Evolutionary conservation across 2,329 filamentous ascomycete species (phyloP), one percentile per base, ranked within the genome.

Genomic region (Pseudogymnoascus sp.): DNA sequence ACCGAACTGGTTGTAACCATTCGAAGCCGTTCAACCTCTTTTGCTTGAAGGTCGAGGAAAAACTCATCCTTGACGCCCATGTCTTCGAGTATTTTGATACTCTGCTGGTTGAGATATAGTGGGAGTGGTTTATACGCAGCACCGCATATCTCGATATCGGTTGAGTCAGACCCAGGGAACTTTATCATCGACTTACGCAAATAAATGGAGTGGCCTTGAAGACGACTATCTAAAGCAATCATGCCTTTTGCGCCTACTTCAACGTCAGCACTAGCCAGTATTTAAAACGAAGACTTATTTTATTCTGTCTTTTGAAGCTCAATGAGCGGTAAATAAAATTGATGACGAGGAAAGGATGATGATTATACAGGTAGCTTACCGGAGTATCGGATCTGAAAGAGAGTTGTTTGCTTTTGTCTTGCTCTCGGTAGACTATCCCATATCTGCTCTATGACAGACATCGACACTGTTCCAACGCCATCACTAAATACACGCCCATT

Each of bases 31-130:
- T 79, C 66, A 3, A 94, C 75, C 28, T 87, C 87, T n/a, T 77
- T 75, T 0, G 78, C 75, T 72, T 94, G 91, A 1, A 90, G 74
- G 0, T 78, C 69, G 9, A 88, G 70, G 66, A 96, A 93, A 71
- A 83, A 87, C 0, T 74, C 62, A 1, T 76, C 69, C 0, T 78
- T 71, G 0, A 89, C 84, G 0, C 82, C 80, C 72, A 93, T 85
- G 66, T 95, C 91, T 69, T 96, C 91, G 0, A 96, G 73, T 4
- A 95, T 91, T 71, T 95, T 95, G 75, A 95, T 91, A 64, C 92
- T 79, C 66, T 90, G 90, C 0, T 88, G 85, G 69, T 95, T 95
- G 1, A 95, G 80, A 16, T 86, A 83, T 67, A 92, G 79, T 0
- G 83, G 83, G 5, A 93, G 79, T 0, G 89, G 86, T 60, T 80